These are phyloP conservation scores for Caryopteris hybrid DNA, from an alignment of 305 asterid species.

Conservation along the genomic window DNA sequence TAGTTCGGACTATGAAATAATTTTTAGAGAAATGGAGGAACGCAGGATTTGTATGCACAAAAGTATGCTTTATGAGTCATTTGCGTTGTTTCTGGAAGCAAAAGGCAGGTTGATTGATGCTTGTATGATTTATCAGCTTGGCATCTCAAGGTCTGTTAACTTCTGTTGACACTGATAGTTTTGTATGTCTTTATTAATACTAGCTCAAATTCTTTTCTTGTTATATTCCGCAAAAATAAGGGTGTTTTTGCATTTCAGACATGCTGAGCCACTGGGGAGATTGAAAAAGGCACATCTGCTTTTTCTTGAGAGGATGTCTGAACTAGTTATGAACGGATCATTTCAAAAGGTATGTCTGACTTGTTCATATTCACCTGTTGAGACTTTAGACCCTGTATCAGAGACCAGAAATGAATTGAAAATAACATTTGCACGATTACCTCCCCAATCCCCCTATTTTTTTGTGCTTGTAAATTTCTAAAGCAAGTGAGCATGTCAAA, in stretches of 20 bases:
- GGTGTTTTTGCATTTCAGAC: conserved; percentile 39
- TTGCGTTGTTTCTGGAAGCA: conserved; percentile 65
- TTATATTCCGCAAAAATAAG: conserved; percentile 12
- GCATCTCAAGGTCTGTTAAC: conserved; percentile 68
- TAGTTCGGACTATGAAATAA: conserved; percentile 53
- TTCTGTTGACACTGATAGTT: conserved; percentile 8
- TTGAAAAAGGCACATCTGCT: conserved; percentile 87
- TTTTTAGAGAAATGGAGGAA: conserved; percentile 63
- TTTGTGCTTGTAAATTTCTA: not conserved
- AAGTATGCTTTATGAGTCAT: conserved; percentile 70
- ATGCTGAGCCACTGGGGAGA: conserved; percentile 84
- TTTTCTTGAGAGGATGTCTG: conserved; percentile 92
- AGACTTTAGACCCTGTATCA: not conserved
- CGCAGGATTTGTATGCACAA: conserved; percentile 53
- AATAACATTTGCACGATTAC: not conserved
- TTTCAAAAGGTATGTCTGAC: conserved; percentile 51
- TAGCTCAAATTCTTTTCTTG: not conserved
- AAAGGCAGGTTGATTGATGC: conserved; percentile 79
- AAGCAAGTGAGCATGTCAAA: not conserved
- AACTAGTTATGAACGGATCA: conserved; percentile 47
- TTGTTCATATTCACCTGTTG: conserved; percentile 1
- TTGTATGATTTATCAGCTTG: conserved; percentile 63
- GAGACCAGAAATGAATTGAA: not conserved
- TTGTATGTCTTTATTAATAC: not conserved
- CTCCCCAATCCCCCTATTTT: not conserved